Evolutionary conservation across 225 moss, liverwort and hornwort genomes (phyloP).

Genomic region (Straminergon stramineum): DNA sequence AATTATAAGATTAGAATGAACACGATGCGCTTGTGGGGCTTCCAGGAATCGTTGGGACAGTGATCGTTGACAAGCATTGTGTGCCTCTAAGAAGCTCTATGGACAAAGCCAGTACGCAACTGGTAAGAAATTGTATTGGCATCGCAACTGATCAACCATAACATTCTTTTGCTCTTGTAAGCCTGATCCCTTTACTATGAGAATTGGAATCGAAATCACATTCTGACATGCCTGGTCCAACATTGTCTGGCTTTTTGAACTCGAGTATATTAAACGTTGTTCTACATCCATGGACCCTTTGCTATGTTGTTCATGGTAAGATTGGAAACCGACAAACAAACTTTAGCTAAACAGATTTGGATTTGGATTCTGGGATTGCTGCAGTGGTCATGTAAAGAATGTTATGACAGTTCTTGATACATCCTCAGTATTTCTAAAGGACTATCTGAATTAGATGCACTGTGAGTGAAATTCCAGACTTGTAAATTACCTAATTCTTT

Average conservation of each 20-base stretch:
- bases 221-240: neutral
- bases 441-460: neutral
- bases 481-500: neutral
- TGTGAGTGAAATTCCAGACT: neutral
- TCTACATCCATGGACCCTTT: neutral
- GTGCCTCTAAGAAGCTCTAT: slow-evolving; percentile 38
- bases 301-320: neutral
- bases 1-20: neutral
- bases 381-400: neutral
- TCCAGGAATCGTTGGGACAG: slow-evolving; percentile 35
- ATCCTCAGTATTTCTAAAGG: neutral
- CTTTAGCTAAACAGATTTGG: neutral
- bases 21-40: neutral
- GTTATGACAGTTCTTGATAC: neutral
- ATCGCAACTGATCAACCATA: neutral
- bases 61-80: slow-evolving; percentile 45
- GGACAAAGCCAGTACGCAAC: slow-evolving; percentile 28
- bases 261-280: neutral
- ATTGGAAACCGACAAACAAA: neutral
- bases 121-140: neutral
- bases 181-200: no score
- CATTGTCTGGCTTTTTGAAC: neutral
- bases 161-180: neutral
- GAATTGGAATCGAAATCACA: neutral
- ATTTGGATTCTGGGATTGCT: neutral